Base-by-base conservation (phyloP, 768 basidiomycete genomes). In the Sistotremastrum niveocremeum region DNA sequence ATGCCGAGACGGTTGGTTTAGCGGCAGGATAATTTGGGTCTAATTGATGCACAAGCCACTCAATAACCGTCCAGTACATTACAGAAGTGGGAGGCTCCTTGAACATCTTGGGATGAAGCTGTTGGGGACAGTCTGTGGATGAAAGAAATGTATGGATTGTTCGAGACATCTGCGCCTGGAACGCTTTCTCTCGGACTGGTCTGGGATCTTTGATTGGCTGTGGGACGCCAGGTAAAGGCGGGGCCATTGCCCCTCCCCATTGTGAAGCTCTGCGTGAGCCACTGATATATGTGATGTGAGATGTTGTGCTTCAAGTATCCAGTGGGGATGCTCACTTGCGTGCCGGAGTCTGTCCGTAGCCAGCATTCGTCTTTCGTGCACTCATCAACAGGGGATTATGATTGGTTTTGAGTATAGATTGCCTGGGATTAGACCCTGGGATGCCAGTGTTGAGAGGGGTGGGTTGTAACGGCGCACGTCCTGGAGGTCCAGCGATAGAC, bases 61-160 rank as follows among this genome's bases (percentile, higher is more conserved):
- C 76, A 58, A 95, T 90, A 37, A 97, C 84, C 1, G 73, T 66
- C 31, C 86, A 77, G 56, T 87, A 97, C 3, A 87, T 85, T 40
- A 93, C 88, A 41, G 79, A 84, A 40, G 72, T 66, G 3, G 95
- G 66, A 2, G 77, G 77, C 46, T 79, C 72, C 59, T 77, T 72
- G 3, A 74, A 68, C 30, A 89, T 76, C 9, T 82, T 79, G 49
- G 20, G 20, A 20, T 20, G 20, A 20, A 20, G 20, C 20, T 20
- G 20, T 20, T 20, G 20, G 28, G 65, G 55, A 51, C 77, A 81
- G 5, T 75, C 76, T n/a, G 70, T 69, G 31, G 62, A 61, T 53
- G 77, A 73, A 12, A 94, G 69, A 66, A 80, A 94, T 30, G 65
- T 67, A 41, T 72, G 64, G 52, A 94, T 79, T n/a, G 86, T 79